Base-by-base conservation (phyloP, 352 stramenopile genomes). In the Phytophthora pinifolia region DNA sequence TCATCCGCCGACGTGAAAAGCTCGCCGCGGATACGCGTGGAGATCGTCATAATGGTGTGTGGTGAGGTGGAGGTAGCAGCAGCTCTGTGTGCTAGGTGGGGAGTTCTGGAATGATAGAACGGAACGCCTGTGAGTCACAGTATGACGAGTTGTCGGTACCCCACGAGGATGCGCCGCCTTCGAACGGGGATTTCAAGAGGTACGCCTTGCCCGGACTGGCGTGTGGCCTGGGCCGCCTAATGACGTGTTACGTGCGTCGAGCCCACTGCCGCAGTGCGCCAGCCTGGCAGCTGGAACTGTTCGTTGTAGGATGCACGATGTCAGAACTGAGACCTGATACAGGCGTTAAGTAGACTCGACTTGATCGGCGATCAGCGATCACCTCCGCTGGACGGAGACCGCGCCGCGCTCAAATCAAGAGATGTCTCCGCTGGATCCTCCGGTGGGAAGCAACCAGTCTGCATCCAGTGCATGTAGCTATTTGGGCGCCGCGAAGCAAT, bases 41-140 rank as follows among this genome's bases (percentile, higher is more conserved):
- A 60, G 32, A 68, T 68, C 20, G 60, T 68, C 60, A 68, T 68
- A 34, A 5, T 6, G n/a, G n/a, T n/a, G n/a, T n/a, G n/a, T n/a
- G n/a, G n/a, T n/a, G 12, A n/a, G 15, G 18, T 27, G 7, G 10
- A 48, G 30, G 46, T 59, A 25, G 20, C 3, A 62, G 39, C 43
- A 49, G 50, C 50, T 54, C 29, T 57, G 58, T 14, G 43, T 13
- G 35, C 30, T 59, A 4, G 46, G 30, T 27, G 43, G 47, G 14
- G 46, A 64, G 22, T 59, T 68, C 46, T 18, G 35, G 47, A 68
- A 64, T 68, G 60, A 14, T 9, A 44, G 37, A 10, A 43, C 30
- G 6, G 39, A 20, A 32, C 38, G 35, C 43, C 8, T 3, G 10
- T 35, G n/a, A n/a, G n/a, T n/a, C n/a, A n/a, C n/a, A n/a, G n/a